Conservation (phyloP, 495 filamentous ascomycete species). For the Arthonia radiata region DNA sequence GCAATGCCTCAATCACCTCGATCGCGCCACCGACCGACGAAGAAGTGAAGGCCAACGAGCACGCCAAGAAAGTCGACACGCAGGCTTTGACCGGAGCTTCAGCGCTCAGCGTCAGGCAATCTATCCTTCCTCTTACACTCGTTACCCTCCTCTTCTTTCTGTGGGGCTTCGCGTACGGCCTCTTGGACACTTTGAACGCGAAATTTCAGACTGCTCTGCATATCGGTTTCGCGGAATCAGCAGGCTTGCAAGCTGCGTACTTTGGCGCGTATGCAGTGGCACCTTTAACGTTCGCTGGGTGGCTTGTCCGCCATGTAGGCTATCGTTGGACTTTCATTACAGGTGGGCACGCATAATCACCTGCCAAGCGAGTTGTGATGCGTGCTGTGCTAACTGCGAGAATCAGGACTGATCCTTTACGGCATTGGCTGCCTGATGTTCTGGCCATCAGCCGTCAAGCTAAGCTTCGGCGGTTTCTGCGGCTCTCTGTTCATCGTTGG, state of each 20-base stretch:
- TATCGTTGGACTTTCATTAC: constrained; percentile 35
- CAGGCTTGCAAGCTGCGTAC: constrained; percentile 25
- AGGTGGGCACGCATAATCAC: background rate
- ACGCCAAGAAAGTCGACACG: constrained; percentile 15
- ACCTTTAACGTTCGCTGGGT: constrained; percentile 38
- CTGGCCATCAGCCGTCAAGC: constrained; percentile 30
- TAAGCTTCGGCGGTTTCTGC: constrained; percentile 48
- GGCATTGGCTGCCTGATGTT: constrained; percentile 36
- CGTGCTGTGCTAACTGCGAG: constrained; percentile 5
- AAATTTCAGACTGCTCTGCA: constrained; percentile 25
- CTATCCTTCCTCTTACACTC: constrained; percentile 29
- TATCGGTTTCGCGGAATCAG: constrained; percentile 18
- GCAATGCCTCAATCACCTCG: no score
- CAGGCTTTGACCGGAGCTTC: constrained; percentile 11
- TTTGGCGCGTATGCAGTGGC: constrained; percentile 37
- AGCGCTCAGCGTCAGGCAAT: constrained; percentile 20
- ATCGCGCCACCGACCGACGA: constrained; percentile 69
- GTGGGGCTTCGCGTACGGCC: constrained; percentile 28
- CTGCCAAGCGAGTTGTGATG: background rate
- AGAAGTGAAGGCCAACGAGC: constrained; percentile 39
- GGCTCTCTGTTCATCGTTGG: constrained; percentile 46
- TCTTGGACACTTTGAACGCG: constrained; percentile 28
- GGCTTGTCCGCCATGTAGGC: constrained; percentile 37
- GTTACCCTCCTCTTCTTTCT: constrained; percentile 64
- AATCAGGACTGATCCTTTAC: constrained; percentile 30